Percentiles rank a stretch among this genome's conserved stretches.
Evolutionary conservation across 2,329 filamentous ascomycete genomes (phyloP).

Genomic region (Neophaeococcomyces mojaviensis): DNA sequence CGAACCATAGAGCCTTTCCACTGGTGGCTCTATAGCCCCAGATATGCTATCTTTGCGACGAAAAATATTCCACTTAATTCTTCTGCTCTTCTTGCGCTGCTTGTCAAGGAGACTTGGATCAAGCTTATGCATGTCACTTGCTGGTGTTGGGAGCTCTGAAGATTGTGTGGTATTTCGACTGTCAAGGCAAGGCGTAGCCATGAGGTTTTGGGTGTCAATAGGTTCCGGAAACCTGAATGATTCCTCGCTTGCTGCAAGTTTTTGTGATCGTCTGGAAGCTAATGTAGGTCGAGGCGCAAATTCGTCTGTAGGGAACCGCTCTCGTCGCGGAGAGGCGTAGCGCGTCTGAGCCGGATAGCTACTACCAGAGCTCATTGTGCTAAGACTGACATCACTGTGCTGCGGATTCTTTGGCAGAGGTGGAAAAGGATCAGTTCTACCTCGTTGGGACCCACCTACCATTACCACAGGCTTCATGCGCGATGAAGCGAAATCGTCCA

Average conservation of each 20-base stretch:
- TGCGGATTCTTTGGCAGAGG: background rate
- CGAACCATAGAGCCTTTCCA: constrained; percentile 19
- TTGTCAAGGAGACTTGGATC: constrained; percentile 11
- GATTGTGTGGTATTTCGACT: constrained; percentile 19
- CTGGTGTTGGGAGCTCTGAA: constrained; percentile 12
- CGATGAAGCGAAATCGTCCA: constrained; percentile 42
- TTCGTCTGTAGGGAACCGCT: background rate
- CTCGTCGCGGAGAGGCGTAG: background rate
- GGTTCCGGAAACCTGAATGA: constrained; percentile 17
- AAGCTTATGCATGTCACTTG: constrained; percentile 8
- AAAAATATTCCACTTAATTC: constrained; percentile 52
- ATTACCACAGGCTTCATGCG: constrained; percentile 45
- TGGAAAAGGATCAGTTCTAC: constrained; percentile 5
- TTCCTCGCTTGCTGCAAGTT: constrained; percentile 13
- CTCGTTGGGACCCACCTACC: constrained; percentile 31
- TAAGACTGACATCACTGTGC: constrained; percentile 3
- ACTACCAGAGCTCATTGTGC: background rate
- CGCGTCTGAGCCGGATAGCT: background rate
- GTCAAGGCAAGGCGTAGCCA: constrained; percentile 13
- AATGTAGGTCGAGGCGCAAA: constrained; percentile 10
- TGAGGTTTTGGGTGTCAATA: constrained; percentile 17
- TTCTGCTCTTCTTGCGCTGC: constrained; percentile 17
- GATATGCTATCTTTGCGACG: constrained; percentile 32
- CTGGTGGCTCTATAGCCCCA: constrained; percentile 16
- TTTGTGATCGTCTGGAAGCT: constrained; percentile 20